A percentile compares a stretch with the other conserved stretches of the same genome.
These are phyloP conservation scores for Phytophthora idaei DNA, from an alignment of 352 stramenopile species.

Conservation along the genomic window DNA sequence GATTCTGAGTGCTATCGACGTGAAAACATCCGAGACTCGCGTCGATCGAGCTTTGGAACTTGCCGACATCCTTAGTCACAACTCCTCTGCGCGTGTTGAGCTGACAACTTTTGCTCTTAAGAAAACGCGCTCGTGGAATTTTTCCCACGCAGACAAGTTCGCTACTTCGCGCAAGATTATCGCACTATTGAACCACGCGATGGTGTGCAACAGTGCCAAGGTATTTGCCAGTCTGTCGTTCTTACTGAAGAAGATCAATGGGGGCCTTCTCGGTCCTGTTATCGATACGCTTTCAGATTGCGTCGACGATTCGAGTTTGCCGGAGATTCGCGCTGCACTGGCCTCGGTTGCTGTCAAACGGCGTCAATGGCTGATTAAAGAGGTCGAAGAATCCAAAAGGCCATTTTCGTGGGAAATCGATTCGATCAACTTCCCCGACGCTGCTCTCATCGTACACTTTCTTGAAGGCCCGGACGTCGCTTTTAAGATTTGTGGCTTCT, in stretches of 20 bases:
- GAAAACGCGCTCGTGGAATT: conserved; percentile 2
- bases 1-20: neutral
- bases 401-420: conserved; percentile 4
- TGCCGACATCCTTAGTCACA: neutral
- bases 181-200: conserved; percentile 2
- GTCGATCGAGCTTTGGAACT: conserved; percentile 6
- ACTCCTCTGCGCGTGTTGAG: neutral
- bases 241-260: conserved; percentile 4
- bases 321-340: conserved; percentile 3
- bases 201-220: neutral
- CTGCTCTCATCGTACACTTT: conserved; percentile 1
- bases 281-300: conserved; percentile 5
- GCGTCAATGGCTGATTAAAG: conserved; percentile 6
- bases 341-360: neutral
- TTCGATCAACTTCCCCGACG: conserved; percentile 2
- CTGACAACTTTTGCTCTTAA: conserved; percentile 1
- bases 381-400: conserved; percentile 4
- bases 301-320: neutral
- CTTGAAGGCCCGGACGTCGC: neutral
- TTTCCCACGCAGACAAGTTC: neutral
- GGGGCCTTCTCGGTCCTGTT: conserved; percentile 1
- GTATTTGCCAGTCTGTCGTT: neutral
- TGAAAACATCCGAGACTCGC: conserved; percentile 2
- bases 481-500: conserved; percentile 6
- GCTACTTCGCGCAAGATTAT: conserved; percentile 1